phyloP scores from a whole-genome alignment of 495 filamentous ascomycete species.

The Trichoderma parareesei region DNA sequence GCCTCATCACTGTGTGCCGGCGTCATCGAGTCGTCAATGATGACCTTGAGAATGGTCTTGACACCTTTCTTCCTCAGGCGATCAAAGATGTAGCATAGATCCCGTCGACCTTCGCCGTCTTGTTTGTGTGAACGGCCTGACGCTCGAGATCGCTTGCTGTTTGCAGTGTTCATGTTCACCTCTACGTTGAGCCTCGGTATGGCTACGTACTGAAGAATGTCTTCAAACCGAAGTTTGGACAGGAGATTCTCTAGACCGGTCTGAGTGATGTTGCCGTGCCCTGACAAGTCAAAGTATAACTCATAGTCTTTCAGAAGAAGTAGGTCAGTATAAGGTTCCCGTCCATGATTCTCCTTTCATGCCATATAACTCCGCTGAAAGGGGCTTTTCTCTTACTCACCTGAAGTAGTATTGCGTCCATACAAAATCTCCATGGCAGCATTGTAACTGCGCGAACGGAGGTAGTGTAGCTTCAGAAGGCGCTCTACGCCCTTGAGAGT shows the following conservation, averaged over 20 bases:
- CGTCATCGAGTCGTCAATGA: slow-evolving; percentile 23
- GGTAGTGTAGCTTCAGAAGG: slow-evolving; percentile 22
- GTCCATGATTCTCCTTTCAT: neutral
- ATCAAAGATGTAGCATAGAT: slow-evolving; percentile 22
- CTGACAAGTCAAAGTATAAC: slow-evolving; percentile 23
- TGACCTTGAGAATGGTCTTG: slow-evolving; percentile 24
- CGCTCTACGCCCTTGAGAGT: slow-evolving; percentile 13
- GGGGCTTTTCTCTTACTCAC: neutral
- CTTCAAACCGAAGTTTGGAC: slow-evolving; percentile 24
- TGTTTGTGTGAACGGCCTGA: slow-evolving; percentile 11
- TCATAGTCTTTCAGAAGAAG: slow-evolving; percentile 12
- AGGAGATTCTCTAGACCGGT: slow-evolving; percentile 16
- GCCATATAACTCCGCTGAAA: neutral
- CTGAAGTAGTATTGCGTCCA: slow-evolving; percentile 12
- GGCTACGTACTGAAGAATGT: slow-evolving; percentile 25
- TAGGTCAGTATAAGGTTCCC: neutral
- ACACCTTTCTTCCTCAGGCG: slow-evolving; percentile 19
- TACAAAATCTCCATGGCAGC: slow-evolving; percentile 22
- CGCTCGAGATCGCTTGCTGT: slow-evolving; percentile 8
- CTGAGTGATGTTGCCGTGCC: slow-evolving; percentile 16
- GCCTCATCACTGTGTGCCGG: slow-evolving; percentile 27
- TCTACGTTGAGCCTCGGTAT: slow-evolving; percentile 21
- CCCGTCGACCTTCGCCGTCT: slow-evolving; percentile 19
- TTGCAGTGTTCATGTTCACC: slow-evolving; percentile 12
- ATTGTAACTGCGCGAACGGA: slow-evolving; percentile 19